Evolutionary conservation across 345 rosid species (phyloP), one percentile per base, ranked within the genome.

Genomic region (Hypericum androsaemum): DNA sequence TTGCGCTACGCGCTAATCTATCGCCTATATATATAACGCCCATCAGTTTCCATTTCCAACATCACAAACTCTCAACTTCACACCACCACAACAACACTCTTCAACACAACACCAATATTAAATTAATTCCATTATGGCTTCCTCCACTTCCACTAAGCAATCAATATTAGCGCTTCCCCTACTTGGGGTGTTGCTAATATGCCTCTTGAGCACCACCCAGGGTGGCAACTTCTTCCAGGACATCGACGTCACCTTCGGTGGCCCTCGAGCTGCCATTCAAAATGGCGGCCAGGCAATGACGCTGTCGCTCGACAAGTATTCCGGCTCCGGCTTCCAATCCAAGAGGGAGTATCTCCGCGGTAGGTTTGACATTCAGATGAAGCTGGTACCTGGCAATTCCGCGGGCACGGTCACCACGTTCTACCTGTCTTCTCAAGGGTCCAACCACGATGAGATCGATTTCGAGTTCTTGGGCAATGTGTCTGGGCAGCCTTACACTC

Each of bases 401-500:
- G 50, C 50, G 5, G 50, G 50, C 9, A 46, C 50, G 16, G 50
- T 46, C 22, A 46, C 50, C 8, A 32, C 50, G 5, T 46, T 13
- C 10, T 46, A 46, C 28, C 8, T 46, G 8, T 47, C 52, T 6
- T 51, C 54, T 5, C 14, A 37, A 6, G 41, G 41, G 5, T n/a
- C 13, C 3, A 7, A 12, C 3, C 37, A 41, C 17, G 54, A 51
- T 8, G 54, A 51, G 41, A 51, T 51, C 7, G 54, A 51, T 12
- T 51, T 32, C 12, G 54, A 51, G 54, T 51, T 51, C 41, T 37
- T 51, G 41, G 54, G 54, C 14, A 51, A 51, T 37, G n/a, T 36
- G 54, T 8, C 15, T 0, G 54, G 54, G 14, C 15, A 51, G 5
- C 54, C 54, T 36, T 51, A 51, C 8, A 51, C 41, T 12, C 15